Evolutionary conservation across 2,329 filamentous ascomycete genomes (phyloP), one percentile per base, ranked within the genome.

Genomic region (Neonectria ditissima): DNA sequence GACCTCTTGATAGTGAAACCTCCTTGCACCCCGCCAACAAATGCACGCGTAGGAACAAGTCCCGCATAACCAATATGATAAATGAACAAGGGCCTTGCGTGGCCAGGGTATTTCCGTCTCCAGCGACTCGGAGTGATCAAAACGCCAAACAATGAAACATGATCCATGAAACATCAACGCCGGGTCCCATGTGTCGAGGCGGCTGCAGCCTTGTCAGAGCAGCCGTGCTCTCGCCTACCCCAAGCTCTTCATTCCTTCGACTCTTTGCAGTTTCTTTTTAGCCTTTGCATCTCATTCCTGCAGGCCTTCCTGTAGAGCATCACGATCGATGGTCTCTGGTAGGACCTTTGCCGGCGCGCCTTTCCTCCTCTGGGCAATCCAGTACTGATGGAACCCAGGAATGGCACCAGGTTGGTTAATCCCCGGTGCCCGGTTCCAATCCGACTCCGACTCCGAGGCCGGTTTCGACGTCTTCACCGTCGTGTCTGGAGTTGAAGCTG

Each of bases 351-450:
- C 82, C 2, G 87, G 85, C 1, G 86, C 80, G 37, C 77, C 82
- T 76, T 79, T 86, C 73, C 77, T 86, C 77, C 79, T 86, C 73
- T 78, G 81, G 1, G 81, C 78, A 2, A 81, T 79, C 77, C 83
- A 82, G 68, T 85, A 87, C 59, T 86, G 82, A 26, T 87, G 83
- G 67, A 95, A 91, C 0, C 92, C 92, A 0, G 91, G 87, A 45
- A 96, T 90, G 0, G 88, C 84, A 0, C 92, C 92, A 1, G 87
- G 84, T 74, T 95, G 92, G 72, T 96, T 96, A 74, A 96, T 93
- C 0, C 92, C 92, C 1, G 91, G 87, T 5, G 86, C 79, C 45
- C 92, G 83, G 45, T 81, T 81, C 34, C 79, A 56, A 11, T 80
- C 78, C 59, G 76, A 76, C 30, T 80, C 77, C 61, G 71, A 78